Base-by-base conservation (phyloP, 176 grass and related monocot species). In the Ananas comosus region DNA sequence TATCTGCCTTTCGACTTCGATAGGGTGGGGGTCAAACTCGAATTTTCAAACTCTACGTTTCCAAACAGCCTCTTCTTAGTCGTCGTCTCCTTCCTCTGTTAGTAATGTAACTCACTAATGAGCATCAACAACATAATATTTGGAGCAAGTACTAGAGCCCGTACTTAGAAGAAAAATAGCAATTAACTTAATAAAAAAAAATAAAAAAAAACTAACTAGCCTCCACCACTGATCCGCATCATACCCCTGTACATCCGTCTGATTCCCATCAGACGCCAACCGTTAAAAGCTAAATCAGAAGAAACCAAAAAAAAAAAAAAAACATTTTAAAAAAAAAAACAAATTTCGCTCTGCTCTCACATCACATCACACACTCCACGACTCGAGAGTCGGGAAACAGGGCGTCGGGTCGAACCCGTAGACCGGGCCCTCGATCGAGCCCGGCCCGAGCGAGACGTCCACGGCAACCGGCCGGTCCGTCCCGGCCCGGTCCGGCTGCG, bases 321-420 rank as follows among this genome's bases (percentile, higher is more conserved):
- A 51, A 1, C n/a, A n/a, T n/a, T n/a, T n/a, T n/a, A 19, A 2
- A 7, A 16, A 9, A 27, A 13, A 23, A 4, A 17, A 4, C 16
- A 42, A 42, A 42, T 42, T 42, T 42, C 5, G 33, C 33, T 42
- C 12, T 54, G 10, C 2, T 47, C 83, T 27, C 25, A 27, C 25
- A 49, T 78, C 74, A 82, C 69, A 91, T 72, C 70, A 88, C 70
- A 88, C 76, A 79, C 29, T 79, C 89, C 85, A 88, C 13, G 89
- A 91, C 68, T 91, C 85, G 1, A 85, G 82, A 49, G 85, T 85
- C 33, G 89, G 85, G 82, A 56, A 91, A 53, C 70, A 76, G 48
- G 78, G 78, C 79, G 48, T 69, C 66, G 72, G 74, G 11, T 33
- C 70, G 10, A 72, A 69, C 3, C 50, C 65, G 0, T 58, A 52